Evolutionary conservation across 768 basidiomycete genomes (phyloP), one percentile per base, ranked within the genome.

Genomic region (Daedaleopsis nitida): DNA sequence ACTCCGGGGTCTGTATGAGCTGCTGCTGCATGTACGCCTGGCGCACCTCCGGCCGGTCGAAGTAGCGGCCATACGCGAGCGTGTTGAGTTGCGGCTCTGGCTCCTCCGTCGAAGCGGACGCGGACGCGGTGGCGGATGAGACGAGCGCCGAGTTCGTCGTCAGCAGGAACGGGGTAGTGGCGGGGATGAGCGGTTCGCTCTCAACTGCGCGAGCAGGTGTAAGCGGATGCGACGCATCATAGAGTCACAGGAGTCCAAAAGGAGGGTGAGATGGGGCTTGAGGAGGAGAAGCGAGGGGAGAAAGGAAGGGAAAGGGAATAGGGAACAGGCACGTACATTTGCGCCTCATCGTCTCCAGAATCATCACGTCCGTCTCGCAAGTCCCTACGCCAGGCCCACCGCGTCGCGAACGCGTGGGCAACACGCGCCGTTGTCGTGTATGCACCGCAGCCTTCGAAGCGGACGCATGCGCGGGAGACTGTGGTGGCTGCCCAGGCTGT

Each of bases 361-460:
- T 91, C 85, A 92, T 87, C 57, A 86, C 67, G 77, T 96, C 94
- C 17, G 87, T 80, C 71, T 92, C 90, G 71, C 87, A 86, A 62
- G 76, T 88, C 58, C 93, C 91, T 53, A 91, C 84, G 38, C 91
- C 91, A 32, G 89, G 88, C 16, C 91, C 91, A 57, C 91, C 88
- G 58, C 93, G 84, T 67, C 91, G 81, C 58, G 89, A 83, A 68
- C 94, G 85, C 73, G 91, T 84, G 45, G 94, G 94, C 58, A 93
- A 77, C 47, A 93, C 87, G 73, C 93, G 87, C 76, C 89, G 90
- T 75, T 86, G 87, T 58, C 83, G 85, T 63, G 76, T 72, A 67
- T 64, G 64, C 44, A 66, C 52, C 13, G 63, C 38, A 13, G 32
- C 50, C 60, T 62, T 68, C 34, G 62, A 57, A 39, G 44, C 48